These are phyloP conservation scores for Asclepias syriaca DNA, from an alignment of 257 asterid species.

Conservation along the genomic window DNA sequence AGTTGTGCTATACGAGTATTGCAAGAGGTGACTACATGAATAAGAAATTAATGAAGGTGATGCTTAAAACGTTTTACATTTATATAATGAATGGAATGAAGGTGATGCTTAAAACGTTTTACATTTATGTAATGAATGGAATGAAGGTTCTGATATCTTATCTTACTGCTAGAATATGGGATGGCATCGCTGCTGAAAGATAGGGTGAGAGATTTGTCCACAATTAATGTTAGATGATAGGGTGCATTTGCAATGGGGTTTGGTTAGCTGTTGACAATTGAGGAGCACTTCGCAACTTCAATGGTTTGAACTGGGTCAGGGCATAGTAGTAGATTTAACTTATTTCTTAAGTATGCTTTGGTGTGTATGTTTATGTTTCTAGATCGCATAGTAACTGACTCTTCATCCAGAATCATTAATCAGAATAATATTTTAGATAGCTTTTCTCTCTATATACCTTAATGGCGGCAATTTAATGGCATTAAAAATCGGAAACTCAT, in stretches of 20 bases:
- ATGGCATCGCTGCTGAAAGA: background rate
- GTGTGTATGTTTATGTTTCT: too few relatives aligned
- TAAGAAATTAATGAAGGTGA: background rate
- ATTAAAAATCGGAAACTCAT: background rate
- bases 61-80: background rate
- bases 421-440: background rate
- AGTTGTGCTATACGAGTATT: background rate
- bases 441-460: background rate
- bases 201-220: background rate
- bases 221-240: background rate
- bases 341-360: background rate
- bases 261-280: background rate
- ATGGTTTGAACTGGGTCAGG: background rate
- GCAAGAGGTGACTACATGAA: background rate
- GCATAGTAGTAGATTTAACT: background rate
- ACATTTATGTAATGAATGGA: too few relatives aligned
- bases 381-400: background rate
- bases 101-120: background rate
- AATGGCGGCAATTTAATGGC: background rate
- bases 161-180: background rate
- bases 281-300: background rate
- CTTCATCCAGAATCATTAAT: background rate
- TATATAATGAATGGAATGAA: background rate
- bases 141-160: background rate
- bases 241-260: background rate